A percentile compares a stretch with the other conserved stretches of the same genome.
These are phyloP conservation scores for Emergomyces orientalis DNA, from an alignment of 2,329 filamentous ascomycete species.

Conservation along the genomic window DNA sequence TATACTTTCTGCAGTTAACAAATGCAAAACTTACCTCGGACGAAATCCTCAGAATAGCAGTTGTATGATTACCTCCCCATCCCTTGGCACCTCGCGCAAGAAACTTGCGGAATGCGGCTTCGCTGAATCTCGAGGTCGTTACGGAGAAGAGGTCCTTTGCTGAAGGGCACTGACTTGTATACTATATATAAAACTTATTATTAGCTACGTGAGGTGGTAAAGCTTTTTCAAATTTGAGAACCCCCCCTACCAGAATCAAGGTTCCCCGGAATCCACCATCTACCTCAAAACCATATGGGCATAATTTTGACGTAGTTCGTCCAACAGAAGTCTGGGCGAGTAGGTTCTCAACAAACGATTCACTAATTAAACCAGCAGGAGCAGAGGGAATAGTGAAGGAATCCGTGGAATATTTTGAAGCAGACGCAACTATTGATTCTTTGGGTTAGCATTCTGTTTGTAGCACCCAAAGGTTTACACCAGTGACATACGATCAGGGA, in stretches of 20 bases:
- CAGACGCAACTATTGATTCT: not conserved
- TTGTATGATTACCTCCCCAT: slow-evolving; percentile 3
- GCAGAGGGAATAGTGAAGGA: not conserved
- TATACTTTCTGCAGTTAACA: not conserved
- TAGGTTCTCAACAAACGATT: slow-evolving; percentile 2
- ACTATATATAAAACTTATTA: not conserved
- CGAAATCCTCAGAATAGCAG: slow-evolving; percentile 20
- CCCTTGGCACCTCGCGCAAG: slow-evolving; percentile 11
- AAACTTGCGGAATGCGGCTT: slow-evolving; percentile 1
- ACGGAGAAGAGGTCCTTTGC: slow-evolving; percentile 22
- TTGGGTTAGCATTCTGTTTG: not conserved
- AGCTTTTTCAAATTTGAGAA: not conserved
- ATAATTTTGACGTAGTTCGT: not conserved
- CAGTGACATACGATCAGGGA: slow-evolving; percentile 46
- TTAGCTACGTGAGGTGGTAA: not conserved
- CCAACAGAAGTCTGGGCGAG: not conserved
- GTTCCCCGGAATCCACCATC: slow-evolving; percentile 2
- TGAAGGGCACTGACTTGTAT: slow-evolving; percentile 15
- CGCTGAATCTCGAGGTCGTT: not conserved
- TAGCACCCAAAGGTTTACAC: not conserved
- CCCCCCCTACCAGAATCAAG: not conserved
- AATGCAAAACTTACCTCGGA: slow-evolving; percentile 28
- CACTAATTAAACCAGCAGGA: not conserved
- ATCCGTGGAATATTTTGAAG: slow-evolving; percentile 5
- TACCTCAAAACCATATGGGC: slow-evolving; percentile 1